Conservation (phyloP, 371 early-diverging fungal genomes). For the Dipsacomyces acuminosporus region DNA sequence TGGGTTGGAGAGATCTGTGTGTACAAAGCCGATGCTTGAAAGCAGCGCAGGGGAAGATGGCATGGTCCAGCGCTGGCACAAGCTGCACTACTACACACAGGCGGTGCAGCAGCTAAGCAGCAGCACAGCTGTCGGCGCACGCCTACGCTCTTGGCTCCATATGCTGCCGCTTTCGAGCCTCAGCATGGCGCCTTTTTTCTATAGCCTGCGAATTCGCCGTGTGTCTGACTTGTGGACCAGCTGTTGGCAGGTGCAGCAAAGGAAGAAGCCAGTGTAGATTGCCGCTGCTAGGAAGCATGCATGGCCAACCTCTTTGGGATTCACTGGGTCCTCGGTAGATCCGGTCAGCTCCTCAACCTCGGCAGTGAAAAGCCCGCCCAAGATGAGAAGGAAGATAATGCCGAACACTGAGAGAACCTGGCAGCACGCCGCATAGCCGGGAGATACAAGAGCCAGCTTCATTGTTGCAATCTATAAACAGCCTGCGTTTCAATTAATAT, state of each 20-base stretch:
- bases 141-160: too few species aligned
- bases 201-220: constrained; percentile 44
- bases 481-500: too few species aligned
- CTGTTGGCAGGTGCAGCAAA: constrained; percentile 62
- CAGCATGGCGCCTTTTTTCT: too few species aligned
- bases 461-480: constrained; percentile 2
- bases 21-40: too few species aligned
- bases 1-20: too few species aligned
- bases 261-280: constrained; percentile 63
- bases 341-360: constrained; percentile 62
- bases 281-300: constrained; percentile 65
- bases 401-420: constrained; percentile 19
- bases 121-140: too few species aligned
- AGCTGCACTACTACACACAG: too few species aligned
- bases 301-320: constrained; percentile 59
- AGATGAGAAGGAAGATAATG: constrained; percentile 53
- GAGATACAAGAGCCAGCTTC: constrained; percentile 36
- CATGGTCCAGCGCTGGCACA: too few species aligned
- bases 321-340: constrained; percentile 57
- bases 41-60: too few species aligned
- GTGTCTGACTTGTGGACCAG: constrained; percentile 29
- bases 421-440: constrained; percentile 23
- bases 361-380: constrained; percentile 61
- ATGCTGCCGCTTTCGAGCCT: too few species aligned
- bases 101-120: too few species aligned